These are phyloP conservation scores for Ogataea allantospora DNA, from an alignment of 805 yeast genomes.

Conservation along the genomic window DNA sequence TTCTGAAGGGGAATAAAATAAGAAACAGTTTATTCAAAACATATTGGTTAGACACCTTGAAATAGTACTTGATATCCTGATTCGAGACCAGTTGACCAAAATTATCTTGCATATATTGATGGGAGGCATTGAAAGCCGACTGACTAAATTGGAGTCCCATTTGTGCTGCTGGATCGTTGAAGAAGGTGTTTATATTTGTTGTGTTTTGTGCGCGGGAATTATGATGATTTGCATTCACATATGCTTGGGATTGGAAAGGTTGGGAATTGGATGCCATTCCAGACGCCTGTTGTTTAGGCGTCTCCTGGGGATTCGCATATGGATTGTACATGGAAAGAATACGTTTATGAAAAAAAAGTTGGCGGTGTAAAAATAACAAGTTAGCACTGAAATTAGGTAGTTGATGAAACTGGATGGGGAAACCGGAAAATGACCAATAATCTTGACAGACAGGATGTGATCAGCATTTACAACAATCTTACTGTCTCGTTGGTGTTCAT, in stretches of 20 bases:
- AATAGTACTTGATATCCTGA: conserved; percentile 74
- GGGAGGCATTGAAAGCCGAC: conserved; percentile 77
- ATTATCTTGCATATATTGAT: conserved; percentile 74
- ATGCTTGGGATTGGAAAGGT: conserved; percentile 23
- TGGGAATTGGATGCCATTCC: conserved; percentile 21
- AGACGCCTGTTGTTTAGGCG: conserved; percentile 11
- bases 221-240: conserved; percentile 12
- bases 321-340: conserved; percentile 40
- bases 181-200: conserved; percentile 40
- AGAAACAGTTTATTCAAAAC: conserved; percentile 71
- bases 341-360: conserved; percentile 7
- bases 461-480: no score
- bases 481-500: no score
- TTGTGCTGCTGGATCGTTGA: conserved; percentile 76
- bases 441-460: no score
- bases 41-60: conserved; percentile 87
- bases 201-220: conserved; percentile 11
- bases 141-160: conserved; percentile 89
- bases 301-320: conserved; percentile 36
- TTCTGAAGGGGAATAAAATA: conserved; percentile 82
- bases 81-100: conserved; percentile 50
- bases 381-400: background rate
- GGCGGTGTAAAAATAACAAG: conserved; percentile 5
- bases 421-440: no score
- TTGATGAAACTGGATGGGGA: background rate